These are phyloP conservation scores for Fomitopsis schrenkii DNA, from an alignment of 1,284 basidiomycete genomes.

Conservation along the genomic window DNA sequence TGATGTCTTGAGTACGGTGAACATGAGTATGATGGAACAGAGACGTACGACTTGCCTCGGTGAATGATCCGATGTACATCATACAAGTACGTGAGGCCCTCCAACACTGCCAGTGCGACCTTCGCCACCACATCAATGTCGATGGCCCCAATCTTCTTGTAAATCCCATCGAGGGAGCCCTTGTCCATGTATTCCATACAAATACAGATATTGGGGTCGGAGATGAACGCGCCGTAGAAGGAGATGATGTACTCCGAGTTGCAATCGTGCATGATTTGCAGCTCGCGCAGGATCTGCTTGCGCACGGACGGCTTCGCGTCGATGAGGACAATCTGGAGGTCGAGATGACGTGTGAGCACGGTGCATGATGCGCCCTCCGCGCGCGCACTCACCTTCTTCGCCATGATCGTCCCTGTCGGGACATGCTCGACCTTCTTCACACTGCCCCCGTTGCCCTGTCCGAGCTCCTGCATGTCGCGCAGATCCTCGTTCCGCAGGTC, in stretches of 20 bases:
- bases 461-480: conserved; percentile 83
- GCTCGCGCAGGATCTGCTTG: conserved; percentile 95
- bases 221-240: conserved; percentile 94
- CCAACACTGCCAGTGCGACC: conserved; percentile 90
- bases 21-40: background rate
- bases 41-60: conserved; percentile 57
- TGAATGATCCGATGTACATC: conserved; percentile 99
- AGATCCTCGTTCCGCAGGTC: conserved; percentile 82
- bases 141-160: conserved; percentile 90
- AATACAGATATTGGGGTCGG: conserved; percentile 97
- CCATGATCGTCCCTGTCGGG: conserved; percentile 89
- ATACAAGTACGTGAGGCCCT: conserved; percentile 96
- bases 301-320: conserved; percentile 97
- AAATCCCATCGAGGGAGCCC: conserved; percentile 88
- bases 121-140: conserved; percentile 87
- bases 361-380: background rate
- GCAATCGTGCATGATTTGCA: conserved; percentile 99
- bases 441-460: conserved; percentile 96
- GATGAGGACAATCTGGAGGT: conserved; percentile 86
- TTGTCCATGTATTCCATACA: conserved; percentile 99
- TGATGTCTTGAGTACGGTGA: conserved; percentile 74
- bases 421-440: conserved; percentile 94
- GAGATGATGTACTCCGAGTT: conserved; percentile 91
- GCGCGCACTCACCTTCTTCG: conserved; percentile 75
- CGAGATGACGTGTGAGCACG: background rate